These are phyloP conservation scores for Lanmaoa rubissima DNA, from an alignment of 768 basidiomycete species.

Conservation along the genomic window DNA sequence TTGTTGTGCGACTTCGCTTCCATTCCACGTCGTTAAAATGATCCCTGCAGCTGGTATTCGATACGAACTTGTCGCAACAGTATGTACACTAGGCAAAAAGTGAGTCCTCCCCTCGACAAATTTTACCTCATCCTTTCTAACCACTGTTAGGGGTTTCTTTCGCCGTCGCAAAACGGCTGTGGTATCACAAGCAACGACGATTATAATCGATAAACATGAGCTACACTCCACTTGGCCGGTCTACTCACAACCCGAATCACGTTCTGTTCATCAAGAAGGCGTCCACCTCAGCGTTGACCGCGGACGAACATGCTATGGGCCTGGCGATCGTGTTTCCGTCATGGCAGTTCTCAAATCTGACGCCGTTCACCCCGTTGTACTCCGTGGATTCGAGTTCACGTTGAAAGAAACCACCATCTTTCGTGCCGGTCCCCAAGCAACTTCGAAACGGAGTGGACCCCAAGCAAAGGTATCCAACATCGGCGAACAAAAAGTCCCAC, in stretches of 20 bases:
- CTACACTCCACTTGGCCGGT: conserved; percentile 93
- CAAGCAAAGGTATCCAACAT: conserved; percentile 54
- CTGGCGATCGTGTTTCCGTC: conserved; percentile 77
- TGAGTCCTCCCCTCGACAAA: conserved; percentile 31
- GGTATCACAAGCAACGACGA: conserved; percentile 61
- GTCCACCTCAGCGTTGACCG: conserved; percentile 77
- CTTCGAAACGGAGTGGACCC: conserved; percentile 55
- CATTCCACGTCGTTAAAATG: not conserved
- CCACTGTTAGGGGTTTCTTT: conserved; percentile 57
- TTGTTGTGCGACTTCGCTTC: not conserved
- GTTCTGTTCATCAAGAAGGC: conserved; percentile 63
- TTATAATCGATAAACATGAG: conserved; percentile 92
- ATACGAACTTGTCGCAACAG: conserved; percentile 86
- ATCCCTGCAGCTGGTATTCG: conserved; percentile 68
- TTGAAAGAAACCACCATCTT: conserved; percentile 78
- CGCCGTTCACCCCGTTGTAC: conserved; percentile 59
- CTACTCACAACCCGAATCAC: conserved; percentile 74
- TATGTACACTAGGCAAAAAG: conserved; percentile 87
- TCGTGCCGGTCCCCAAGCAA: conserved; percentile 54
- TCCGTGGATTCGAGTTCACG: conserved; percentile 82
- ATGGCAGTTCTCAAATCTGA: conserved; percentile 74
- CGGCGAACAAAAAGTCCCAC: conserved; percentile 67
- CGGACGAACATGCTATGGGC: conserved; percentile 76
- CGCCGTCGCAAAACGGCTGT: conserved; percentile 75
- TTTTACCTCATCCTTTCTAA: not conserved